Conservation (phyloP, 495 filamentous ascomycete species). For the Glarea lozoyensis region DNA sequence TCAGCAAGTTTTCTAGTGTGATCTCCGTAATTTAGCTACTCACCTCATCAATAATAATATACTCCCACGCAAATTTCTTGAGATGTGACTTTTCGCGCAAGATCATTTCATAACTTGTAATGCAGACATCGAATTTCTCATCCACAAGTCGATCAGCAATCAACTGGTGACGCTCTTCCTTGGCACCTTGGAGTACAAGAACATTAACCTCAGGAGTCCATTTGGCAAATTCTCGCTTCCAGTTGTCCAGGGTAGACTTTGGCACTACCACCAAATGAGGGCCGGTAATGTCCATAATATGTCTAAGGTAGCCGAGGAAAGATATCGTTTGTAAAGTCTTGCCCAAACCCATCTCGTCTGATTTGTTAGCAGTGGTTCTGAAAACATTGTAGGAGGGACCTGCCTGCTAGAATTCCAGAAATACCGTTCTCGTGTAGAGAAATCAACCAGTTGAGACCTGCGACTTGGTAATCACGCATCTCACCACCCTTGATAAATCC, state of each 20-base stretch:
- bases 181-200: conserved; percentile 87
- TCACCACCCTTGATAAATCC: conserved; percentile 72
- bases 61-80: conserved; percentile 99
- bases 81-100: conserved; percentile 89
- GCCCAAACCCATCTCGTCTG: conserved; percentile 96
- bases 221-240: conserved; percentile 85
- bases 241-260: conserved; percentile 97
- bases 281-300: conserved; percentile 76
- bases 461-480: conserved; percentile 95
- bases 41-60: conserved; percentile 94
- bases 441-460: conserved; percentile 95
- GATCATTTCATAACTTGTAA: conserved; percentile 97
- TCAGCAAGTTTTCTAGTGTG: conserved; percentile 7
- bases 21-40: background rate
- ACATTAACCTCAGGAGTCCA: conserved; percentile 97
- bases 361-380: too few relatives aligned
- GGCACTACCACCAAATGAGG: conserved; percentile 94
- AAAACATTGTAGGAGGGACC: too few relatives aligned
- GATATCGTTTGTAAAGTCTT: conserved; percentile 85
- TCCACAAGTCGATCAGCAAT: conserved; percentile 87
- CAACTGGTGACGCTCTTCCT: conserved; percentile 81
- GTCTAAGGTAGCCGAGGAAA: conserved; percentile 92
- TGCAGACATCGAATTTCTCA: conserved; percentile 88
- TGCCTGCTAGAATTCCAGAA: conserved; percentile 89
- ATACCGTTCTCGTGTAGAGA: conserved; percentile 98